Evolutionary conservation across 768 basidiomycete genomes (phyloP), one percentile per base, ranked within the genome.

Genomic region (Phallus indusiatus): DNA sequence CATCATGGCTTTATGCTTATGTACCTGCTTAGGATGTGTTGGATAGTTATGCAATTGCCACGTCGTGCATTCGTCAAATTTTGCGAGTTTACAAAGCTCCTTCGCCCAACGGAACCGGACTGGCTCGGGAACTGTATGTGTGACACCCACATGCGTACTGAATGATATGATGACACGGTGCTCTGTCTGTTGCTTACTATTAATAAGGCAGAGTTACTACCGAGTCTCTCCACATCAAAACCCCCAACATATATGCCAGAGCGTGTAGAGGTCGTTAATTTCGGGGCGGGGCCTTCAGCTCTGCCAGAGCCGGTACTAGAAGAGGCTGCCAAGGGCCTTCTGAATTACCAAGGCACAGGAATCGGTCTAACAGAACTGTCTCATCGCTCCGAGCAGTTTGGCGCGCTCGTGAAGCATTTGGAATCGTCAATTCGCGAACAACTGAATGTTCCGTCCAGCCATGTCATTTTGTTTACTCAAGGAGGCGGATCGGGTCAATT

Each of bases 281-380:
- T 98, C 71, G 90, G 92, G 54, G 87, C 96, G 54, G 96, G 96
- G 1, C 96, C 96, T 16, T 96, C 94, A 18, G 86, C 90, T 0
- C 78, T 99, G 47, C 96, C 96, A 16, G 79, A 84, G n/a, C 75
- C 83, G 3, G 91, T 97, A 33, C 82, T 99, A 55, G 73, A 85
- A 65, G 83, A 94, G 69, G 92, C 94, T 1, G 80, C 88, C 14
- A 74, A 80, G 62, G 92, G 88, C 16, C 78, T 98, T n/a, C 75
- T 99, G 66, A 88, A 98, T 77, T 97, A 92, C 72, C 76, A 86
- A 58, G 79, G 79, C 51, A 94, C 90, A 1, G 96, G 96, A 24
- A 94, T 98, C 61, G 96, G 96, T 48, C 84, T 99, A 69, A 89
- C 92, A 47, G 96, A 99, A 72, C 82, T 98, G 69, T 95, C 93